Percentiles rank a stretch among this genome's conserved stretches.
These are phyloP conservation scores for Rheum nobile DNA, from an alignment of 148 eudicot species.

Conservation along the genomic window DNA sequence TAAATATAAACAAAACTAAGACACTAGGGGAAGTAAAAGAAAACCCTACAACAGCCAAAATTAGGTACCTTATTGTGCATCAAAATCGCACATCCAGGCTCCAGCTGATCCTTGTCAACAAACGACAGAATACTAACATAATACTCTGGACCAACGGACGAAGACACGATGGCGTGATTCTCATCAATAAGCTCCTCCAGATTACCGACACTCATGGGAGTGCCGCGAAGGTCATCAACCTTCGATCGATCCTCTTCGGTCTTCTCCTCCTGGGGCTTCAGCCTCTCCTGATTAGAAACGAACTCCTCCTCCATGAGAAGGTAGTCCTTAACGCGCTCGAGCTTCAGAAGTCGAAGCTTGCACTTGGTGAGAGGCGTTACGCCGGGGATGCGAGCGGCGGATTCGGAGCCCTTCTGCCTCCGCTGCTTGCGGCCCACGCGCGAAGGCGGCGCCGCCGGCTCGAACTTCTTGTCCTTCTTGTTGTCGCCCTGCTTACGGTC, in stretches of 20 bases:
- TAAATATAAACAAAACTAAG: neutral
- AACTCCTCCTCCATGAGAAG: conserved; percentile 13
- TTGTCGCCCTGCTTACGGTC: conserved; percentile 1
- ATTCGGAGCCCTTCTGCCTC: conserved; percentile 4
- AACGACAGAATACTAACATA: conserved; percentile 4
- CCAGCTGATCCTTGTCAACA: conserved; percentile 11
- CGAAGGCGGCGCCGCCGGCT: conserved; percentile 5
- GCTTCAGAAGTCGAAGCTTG: conserved; percentile 8
- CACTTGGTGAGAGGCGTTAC: conserved; percentile 7
- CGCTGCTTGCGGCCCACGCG: conserved; percentile 9
- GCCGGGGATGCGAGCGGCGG: conserved; percentile 4
- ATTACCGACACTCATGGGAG: conserved; percentile 8
- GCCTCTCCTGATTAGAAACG: conserved; percentile 1
- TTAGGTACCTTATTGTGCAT: conserved; percentile 4
- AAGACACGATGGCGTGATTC: conserved; percentile 8
- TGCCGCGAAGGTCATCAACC: conserved; percentile 8
- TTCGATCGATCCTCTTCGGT: conserved; percentile 6
- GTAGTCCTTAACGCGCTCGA: conserved; percentile 8
- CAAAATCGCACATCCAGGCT: conserved; percentile 10
- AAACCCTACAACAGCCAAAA: neutral
- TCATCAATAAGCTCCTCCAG: conserved; percentile 9
- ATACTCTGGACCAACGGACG: neutral
- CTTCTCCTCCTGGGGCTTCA: conserved; percentile 11
- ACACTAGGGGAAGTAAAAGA: neutral
- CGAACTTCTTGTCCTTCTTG: conserved; percentile 12